Conservation (phyloP, 192 early-diverging fungal genomes). For the Mortierella hygrophila region DNA sequence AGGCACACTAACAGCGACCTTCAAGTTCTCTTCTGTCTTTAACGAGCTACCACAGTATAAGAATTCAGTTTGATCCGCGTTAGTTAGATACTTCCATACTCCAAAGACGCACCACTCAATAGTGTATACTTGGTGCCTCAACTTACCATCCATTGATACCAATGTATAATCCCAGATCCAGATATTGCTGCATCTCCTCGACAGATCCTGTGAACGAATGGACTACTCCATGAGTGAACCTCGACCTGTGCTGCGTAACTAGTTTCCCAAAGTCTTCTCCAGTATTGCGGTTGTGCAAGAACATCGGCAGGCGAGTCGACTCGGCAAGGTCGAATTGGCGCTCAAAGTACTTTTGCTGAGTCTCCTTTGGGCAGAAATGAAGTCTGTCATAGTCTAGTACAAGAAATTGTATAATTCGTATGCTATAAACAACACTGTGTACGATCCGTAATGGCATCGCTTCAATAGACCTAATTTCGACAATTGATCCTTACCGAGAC, state of each 20-base stretch:
- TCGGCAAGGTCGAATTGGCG: slow-evolving; percentile 86
- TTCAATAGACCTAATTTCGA: too few relatives aligned
- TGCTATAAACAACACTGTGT: too few relatives aligned
- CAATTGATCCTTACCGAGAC: slow-evolving; percentile 66
- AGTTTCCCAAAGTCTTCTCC: slow-evolving; percentile 79
- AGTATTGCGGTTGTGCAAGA: slow-evolving; percentile 92
- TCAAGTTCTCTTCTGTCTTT: slow-evolving; percentile 89
- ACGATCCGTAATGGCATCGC: too few relatives aligned
- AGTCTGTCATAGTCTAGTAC: slow-evolving; percentile 90
- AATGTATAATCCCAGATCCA: slow-evolving; percentile 85
- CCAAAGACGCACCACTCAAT: neutral
- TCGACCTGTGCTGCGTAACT: slow-evolving; percentile 69
- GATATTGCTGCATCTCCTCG: slow-evolving; percentile 71
- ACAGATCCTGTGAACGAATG: slow-evolving; percentile 90
- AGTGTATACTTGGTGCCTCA: neutral
- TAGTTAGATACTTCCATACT: neutral
- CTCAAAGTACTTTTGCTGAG: slow-evolving; percentile 83
- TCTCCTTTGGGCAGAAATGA: slow-evolving; percentile 83
- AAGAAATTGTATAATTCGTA: neutral
- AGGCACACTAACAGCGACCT: slow-evolving; percentile 79
- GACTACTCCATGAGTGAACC: slow-evolving; percentile 81
- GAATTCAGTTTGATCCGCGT: neutral
- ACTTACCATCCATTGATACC: slow-evolving; percentile 93
- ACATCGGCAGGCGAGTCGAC: slow-evolving; percentile 85
- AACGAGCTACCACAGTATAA: slow-evolving; percentile 65